Conservation (phyloP, 768 basidiomycete species). For the Leccinum pellstonianum region DNA sequence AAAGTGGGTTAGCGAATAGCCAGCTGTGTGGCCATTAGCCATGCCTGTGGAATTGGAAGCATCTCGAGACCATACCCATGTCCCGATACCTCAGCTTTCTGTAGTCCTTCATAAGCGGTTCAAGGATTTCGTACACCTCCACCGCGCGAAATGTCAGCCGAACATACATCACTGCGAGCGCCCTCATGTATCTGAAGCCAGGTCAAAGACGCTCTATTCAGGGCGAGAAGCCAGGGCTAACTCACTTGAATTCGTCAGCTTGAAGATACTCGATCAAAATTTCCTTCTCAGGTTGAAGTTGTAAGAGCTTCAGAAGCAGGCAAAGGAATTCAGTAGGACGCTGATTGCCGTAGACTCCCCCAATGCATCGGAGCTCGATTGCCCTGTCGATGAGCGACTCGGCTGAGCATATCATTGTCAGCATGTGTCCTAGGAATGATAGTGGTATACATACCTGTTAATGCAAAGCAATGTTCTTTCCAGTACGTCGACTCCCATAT, state of each 20-base stretch:
- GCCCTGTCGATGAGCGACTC: constrained; percentile 94
- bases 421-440: not conserved
- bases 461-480: constrained; percentile 99
- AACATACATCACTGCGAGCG: constrained; percentile 90
- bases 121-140: constrained; percentile 91
- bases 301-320: constrained; percentile 88
- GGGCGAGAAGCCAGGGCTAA: constrained; percentile 6
- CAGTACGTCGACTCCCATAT: constrained; percentile 95
- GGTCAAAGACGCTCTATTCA: not conserved
- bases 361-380: constrained; percentile 75
- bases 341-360: constrained; percentile 95
- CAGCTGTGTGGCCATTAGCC: constrained; percentile 49
- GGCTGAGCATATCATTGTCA: constrained; percentile 46
- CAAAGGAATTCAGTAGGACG: constrained; percentile 93
- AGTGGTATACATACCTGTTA: constrained; percentile 63
- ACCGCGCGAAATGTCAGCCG: constrained; percentile 90
- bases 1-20: constrained; percentile 82
- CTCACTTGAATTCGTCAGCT: constrained; percentile 98
- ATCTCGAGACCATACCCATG: constrained; percentile 57
- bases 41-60: not conserved
- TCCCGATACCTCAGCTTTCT: constrained; percentile 80
- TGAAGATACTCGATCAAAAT: constrained; percentile 92
- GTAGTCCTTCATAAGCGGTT: constrained; percentile 93
- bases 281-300: constrained; percentile 97
- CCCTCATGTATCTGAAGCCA: constrained; percentile 78